These are phyloP conservation scores for Vitis cinerea DNA, from an alignment of 164 flowering plant genomes.

Conservation along the genomic window DNA sequence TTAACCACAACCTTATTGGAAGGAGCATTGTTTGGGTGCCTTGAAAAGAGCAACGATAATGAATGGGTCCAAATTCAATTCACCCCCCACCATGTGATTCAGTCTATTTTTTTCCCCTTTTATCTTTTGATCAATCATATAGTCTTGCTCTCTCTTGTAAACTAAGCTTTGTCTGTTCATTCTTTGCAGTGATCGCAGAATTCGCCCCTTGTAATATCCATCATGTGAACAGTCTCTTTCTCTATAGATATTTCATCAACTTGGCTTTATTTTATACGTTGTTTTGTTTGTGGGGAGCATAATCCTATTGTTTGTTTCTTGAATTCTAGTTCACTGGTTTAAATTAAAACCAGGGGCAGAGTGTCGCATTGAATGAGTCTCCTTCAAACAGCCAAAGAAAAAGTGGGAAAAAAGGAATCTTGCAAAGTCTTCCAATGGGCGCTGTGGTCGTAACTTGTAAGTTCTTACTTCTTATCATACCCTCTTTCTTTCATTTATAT, in stretches of 20 bases:
- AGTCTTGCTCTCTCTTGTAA: slow-evolving; percentile 15
- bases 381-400: background rate
- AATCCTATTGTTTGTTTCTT: background rate
- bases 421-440: slow-evolving; percentile 9
- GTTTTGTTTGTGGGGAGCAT: background rate
- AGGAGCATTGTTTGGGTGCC: slow-evolving; percentile 10
- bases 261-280: background rate
- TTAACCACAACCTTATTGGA: slow-evolving; percentile 4
- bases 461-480: background rate
- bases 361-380: slow-evolving; percentile 6
- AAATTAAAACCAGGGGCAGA: slow-evolving; percentile 23
- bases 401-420: background rate
- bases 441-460: slow-evolving; percentile 2
- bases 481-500: background rate
- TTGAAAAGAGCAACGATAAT: slow-evolving; percentile 14
- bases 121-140: background rate
- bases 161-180: slow-evolving; percentile 3
- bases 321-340: background rate
- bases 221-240: background rate
- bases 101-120: slow-evolving; percentile 2
- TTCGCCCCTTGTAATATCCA: background rate
- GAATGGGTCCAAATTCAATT: slow-evolving; percentile 20
- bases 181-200: too few species aligned
- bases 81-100: slow-evolving; percentile 19
- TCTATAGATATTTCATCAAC: background rate